Evolutionary conservation across 768 basidiomycete species (phyloP).

Genomic region (Podaxis sp.): DNA sequence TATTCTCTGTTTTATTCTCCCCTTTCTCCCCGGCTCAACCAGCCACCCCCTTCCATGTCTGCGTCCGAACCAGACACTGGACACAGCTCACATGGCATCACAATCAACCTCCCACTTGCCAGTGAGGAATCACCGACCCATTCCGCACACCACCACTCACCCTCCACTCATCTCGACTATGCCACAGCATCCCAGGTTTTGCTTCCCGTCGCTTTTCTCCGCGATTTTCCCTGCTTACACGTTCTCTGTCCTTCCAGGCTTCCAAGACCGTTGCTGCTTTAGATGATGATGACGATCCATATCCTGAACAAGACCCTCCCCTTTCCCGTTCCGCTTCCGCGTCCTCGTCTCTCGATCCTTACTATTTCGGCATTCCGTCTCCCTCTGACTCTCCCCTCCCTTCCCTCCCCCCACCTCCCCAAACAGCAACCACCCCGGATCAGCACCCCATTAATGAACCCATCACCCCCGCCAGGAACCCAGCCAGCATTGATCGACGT

Average conservation of each 20-base stretch:
- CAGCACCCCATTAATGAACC: conserved; percentile 49
- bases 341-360: conserved; percentile 83
- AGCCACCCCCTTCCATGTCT: conserved; percentile 8
- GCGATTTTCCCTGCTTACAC: not conserved
- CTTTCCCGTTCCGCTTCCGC: conserved; percentile 69
- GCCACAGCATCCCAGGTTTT: conserved; percentile 30
- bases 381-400: conserved; percentile 66
- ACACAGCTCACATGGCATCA: conserved; percentile 26
- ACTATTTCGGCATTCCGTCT: conserved; percentile 77
- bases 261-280: conserved; percentile 8
- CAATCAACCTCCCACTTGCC: conserved; percentile 23
- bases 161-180: conserved; percentile 30
- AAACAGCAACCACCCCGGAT: conserved; percentile 60
- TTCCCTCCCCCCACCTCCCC: conserved; percentile 41
- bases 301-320: conserved; percentile 44
- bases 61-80: not conserved
- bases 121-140: no score
- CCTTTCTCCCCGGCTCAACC: conserved; percentile 4
- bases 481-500: conserved; percentile 78
- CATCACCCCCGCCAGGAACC: conserved; percentile 73
- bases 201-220: conserved; percentile 19
- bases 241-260: not conserved
- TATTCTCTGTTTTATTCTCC: conserved; percentile 17
- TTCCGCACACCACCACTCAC: not conserved
- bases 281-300: conserved; percentile 33